A percentile compares a stretch with the other conserved stretches of the same genome.
Evolutionary conservation across 345 rosid species (phyloP).

Genomic region (Isatis tinctoria): DNA sequence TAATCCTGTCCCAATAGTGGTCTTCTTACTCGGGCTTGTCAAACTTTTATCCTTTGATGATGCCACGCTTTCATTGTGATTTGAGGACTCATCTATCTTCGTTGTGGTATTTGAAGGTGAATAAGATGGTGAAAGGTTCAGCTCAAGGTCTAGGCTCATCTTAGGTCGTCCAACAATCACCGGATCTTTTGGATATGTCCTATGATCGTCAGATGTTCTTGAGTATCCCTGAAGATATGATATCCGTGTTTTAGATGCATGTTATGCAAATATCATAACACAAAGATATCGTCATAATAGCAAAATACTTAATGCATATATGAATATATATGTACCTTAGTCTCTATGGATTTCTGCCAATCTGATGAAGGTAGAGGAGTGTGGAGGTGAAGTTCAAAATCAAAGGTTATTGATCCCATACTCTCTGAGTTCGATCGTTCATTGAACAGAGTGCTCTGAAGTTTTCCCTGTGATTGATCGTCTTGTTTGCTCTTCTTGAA

Average conservation of each 20-base stretch:
- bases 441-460: constrained; percentile 5
- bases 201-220: constrained; percentile 52
- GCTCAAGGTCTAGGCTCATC: constrained; percentile 74
- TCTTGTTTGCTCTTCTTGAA: constrained; percentile 28
- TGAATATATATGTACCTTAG: constrained; percentile 27
- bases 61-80: constrained; percentile 16
- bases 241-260: constrained; percentile 10
- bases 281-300: background rate
- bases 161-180: constrained; percentile 25
- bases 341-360: constrained; percentile 11
- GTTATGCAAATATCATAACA: background rate
- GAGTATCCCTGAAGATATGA: constrained; percentile 5
- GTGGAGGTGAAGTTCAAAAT: constrained; percentile 31
- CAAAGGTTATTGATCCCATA: constrained; percentile 22
- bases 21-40: constrained; percentile 19
- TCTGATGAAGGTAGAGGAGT: constrained; percentile 22
- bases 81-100: background rate
- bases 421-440: constrained; percentile 23
- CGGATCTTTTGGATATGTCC: constrained; percentile 35
- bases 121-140: constrained; percentile 51
- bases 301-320: background rate
- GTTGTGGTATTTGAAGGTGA: constrained; percentile 27
- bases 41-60: constrained; percentile 19
- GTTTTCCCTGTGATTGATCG: constrained; percentile 21
- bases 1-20: constrained; percentile 7